Evolutionary conservation across 2,329 filamentous ascomycete species (phyloP), one percentile per base, ranked within the genome.

Genomic region (Fusarium pseudoanthophilum): DNA sequence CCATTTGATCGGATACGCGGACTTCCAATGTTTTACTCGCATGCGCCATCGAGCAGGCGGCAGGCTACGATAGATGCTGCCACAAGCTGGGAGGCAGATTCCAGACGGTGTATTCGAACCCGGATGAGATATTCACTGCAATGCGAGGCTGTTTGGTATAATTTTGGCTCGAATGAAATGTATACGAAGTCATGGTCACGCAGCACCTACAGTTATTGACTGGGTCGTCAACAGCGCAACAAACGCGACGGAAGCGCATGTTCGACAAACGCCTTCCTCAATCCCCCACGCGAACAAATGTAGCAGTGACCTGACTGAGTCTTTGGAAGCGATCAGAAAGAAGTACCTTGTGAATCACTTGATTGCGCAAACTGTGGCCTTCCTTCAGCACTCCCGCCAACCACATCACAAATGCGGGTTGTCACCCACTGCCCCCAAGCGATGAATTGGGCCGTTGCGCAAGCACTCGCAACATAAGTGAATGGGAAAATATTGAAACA

Each of bases 331-430:
- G 14, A 28, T 2, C 5, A 5, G 24, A 21, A 39, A 26, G 20
- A 28, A 4, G 1, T 2, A 9, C 0, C 11, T 11, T 28, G 5
- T 20, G 1, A 4, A 39, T 28, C 51, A 18, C 2, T 53, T 16
- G 24, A n/a, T 28, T 28, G 51, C 24, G 34, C 34, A 40, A 21
- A 55, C 14, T 28, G 51, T 15, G 34, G 11, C 51, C 4, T 55
- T 21, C 48, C 18, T 55, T 40, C 24, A 40, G 24, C 14, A 15
- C 34, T n/a, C 5, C 34, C 34, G 11, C 16, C 30, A 9, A 36
- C 9, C 30, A 4, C 16, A 24, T 5, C 30, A 36, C 30, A 52
- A 36, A 52, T 52, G n/a, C 2, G 26, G 13, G 30, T 20, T 16
- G n/a, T 34, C 9, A 34, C 48, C 48, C 8, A 6, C 6, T 3